Conservation (phyloP, 2,329 filamentous ascomycete species). For the Xylaria sp. region DNA sequence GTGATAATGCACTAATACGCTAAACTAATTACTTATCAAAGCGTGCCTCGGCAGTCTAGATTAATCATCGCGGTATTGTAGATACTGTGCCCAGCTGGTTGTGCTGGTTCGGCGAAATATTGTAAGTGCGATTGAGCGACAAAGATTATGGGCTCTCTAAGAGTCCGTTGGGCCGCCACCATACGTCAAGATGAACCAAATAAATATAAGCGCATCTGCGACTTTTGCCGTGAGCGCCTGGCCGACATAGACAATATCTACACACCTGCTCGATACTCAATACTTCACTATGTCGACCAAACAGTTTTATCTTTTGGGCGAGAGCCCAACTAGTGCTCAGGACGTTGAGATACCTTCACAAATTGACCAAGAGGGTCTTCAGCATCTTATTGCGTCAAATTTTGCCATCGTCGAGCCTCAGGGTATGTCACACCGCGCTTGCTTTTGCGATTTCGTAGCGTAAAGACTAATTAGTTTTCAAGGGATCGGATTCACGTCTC, state of each 20-base stretch:
- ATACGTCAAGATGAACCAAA: constrained; percentile 10
- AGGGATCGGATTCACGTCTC: constrained; percentile 53
- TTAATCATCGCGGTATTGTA: not conserved
- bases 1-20: not conserved
- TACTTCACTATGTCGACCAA: constrained; percentile 50
- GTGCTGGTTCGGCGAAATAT: constrained; percentile 8
- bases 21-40: constrained; percentile 15
- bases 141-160: not conserved
- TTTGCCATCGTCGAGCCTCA: constrained; percentile 57
- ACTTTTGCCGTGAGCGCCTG: constrained; percentile 8
- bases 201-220: constrained; percentile 23
- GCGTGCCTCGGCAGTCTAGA: not conserved
- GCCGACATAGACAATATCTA: constrained; percentile 7
- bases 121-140: constrained; percentile 23
- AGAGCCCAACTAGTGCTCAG: constrained; percentile 51
- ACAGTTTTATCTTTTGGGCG: constrained; percentile 56
- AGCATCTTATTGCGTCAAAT: constrained; percentile 54
- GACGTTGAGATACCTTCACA: constrained; percentile 53
- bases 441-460: not conserved
- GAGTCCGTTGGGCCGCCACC: not conserved
- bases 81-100: not conserved
- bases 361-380: constrained; percentile 52
- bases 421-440: constrained; percentile 44
- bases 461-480: not conserved
- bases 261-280: not conserved